A percentile compares a stretch with the other conserved stretches of the same genome.
phyloP scores from a whole-genome alignment of 1,284 basidiomycete genomes.

The Stereum hirsutum region DNA sequence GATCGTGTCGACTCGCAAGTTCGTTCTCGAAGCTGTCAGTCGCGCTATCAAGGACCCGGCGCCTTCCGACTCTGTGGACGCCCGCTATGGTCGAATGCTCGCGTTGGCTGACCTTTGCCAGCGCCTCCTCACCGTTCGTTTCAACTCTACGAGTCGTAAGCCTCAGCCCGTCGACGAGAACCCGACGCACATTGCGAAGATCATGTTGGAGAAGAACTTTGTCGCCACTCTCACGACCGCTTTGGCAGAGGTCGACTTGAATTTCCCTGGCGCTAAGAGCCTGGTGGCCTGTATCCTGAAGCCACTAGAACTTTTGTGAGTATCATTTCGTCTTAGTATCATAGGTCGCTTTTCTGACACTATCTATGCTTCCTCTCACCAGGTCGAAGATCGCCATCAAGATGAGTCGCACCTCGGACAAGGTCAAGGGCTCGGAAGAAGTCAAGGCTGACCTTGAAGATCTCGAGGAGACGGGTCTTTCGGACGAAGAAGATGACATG shows the following conservation, averaged over 20 bases:
- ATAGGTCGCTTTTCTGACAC: constrained; percentile 1
- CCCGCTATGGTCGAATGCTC: constrained; percentile 83
- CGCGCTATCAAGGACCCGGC: constrained; percentile 82
- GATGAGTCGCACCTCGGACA: constrained; percentile 80
- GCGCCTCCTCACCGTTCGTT: constrained; percentile 77
- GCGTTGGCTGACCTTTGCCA: constrained; percentile 86
- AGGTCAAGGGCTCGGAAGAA: constrained; percentile 49
- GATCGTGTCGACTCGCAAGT: constrained; percentile 80
- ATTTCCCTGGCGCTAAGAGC: constrained; percentile 86
- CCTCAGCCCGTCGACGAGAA: constrained; percentile 57
- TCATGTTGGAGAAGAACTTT: constrained; percentile 98
- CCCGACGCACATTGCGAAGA: constrained; percentile 89
- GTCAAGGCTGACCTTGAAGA: constrained; percentile 47
- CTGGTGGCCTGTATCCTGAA: constrained; percentile 82
- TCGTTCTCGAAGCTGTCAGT: constrained; percentile 83
- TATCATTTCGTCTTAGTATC: constrained; percentile 12
- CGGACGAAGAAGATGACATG: constrained; percentile 49
- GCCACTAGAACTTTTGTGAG: constrained; percentile 86
- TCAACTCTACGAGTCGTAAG: constrained; percentile 50
- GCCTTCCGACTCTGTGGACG: constrained; percentile 58
- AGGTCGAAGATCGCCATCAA: constrained; percentile 96
- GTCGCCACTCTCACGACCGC: constrained; percentile 86
- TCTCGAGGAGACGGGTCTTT: constrained; percentile 53
- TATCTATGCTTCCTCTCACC: constrained; percentile 8
- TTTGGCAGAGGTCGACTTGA: constrained; percentile 90